These are phyloP conservation scores for Thecaphora frezii DNA, from an alignment of 1,284 basidiomycete genomes.

Conservation along the genomic window DNA sequence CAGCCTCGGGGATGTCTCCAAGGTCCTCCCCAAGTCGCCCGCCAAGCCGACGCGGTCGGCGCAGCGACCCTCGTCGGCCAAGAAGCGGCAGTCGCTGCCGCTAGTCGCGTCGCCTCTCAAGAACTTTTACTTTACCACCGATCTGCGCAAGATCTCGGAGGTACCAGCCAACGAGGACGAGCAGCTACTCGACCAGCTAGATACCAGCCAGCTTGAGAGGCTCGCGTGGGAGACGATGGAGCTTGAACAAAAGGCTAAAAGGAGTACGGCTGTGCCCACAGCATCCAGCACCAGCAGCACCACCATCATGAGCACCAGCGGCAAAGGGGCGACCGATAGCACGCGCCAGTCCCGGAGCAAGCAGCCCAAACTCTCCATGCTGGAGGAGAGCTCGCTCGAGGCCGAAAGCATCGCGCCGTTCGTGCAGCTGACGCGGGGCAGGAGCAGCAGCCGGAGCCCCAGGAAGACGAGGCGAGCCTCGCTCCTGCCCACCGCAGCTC, in stretches of 20 bases:
- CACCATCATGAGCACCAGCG: no score
- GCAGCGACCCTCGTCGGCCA: not conserved
- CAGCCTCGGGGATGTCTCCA: slow-evolving; percentile 2
- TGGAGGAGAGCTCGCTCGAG: not conserved
- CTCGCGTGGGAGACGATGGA: slow-evolving; percentile 2
- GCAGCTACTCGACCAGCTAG: not conserved
- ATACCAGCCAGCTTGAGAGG: slow-evolving; percentile 1
- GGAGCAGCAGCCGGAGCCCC: slow-evolving; percentile 1
- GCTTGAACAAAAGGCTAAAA: not conserved
- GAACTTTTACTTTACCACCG: not conserved
- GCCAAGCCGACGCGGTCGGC: not conserved
- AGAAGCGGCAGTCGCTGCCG: not conserved
- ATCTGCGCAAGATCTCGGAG: not conserved
- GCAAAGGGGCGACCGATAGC: not conserved
- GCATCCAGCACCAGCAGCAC: not conserved
- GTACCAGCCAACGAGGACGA: not conserved
- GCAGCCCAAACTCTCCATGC: not conserved
- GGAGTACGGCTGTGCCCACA: not conserved
- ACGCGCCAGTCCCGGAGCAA: not conserved
- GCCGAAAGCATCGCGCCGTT: not conserved
- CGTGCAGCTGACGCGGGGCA: not conserved
- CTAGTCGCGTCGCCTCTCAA: not conserved
- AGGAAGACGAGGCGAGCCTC: not conserved
- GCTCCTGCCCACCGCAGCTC: no score
- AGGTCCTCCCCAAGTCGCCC: not conserved